Base-by-base conservation (phyloP, 2,329 filamentous ascomycete species). In the Venturiaceae sp. region DNA sequence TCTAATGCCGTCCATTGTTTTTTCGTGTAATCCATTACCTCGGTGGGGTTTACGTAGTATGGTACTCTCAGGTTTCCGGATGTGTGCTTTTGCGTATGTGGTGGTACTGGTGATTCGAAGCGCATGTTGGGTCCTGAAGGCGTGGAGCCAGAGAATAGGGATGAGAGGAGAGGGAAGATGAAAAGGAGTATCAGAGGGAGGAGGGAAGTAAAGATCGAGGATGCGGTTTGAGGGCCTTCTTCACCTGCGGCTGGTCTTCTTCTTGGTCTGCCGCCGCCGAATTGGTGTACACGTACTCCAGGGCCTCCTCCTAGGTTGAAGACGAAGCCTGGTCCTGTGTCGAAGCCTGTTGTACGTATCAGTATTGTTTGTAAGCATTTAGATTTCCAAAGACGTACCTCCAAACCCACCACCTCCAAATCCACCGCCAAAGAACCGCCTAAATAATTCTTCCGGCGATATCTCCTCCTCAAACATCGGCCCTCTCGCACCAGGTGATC, bases 371-470 rank as follows among this genome's bases (percentile, higher is more conserved):
- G 7, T 36, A 53, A n/a, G 21, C 5, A n/a, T 23, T 14, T 14
- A 34, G 5, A 23, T 23, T 14, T 36, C 14, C 6, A 28, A 8
- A 34, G 21, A 11, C 30, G 14, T 52, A 33, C 55, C 53, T 5
- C 82, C 81, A 68, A 89, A 85, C 16, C 82, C 81, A 53, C 83
- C 81, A 66, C 80, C 77, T 19, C 77, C 78, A 64, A 74, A 74
- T 8, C 80, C 86, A 44, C 88, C 91, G 53, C 90, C 90, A 77
- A 99, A 99, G 81, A 99, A 99, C 63, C 92, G 84, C 69, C 92
- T 86, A 76, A 99, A 99, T 79, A 99, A 83, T 73, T 99, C 94
- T 73, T 99, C 94, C 0, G 94, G 92, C 58, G 88, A 95, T 66
- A 99, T 89, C 70, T 97, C 92, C 61, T 94, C 91, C 58, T 94